These are phyloP conservation scores for Eucommia ulmoides DNA, from an alignment of 257 asterid genomes.

Conservation along the genomic window DNA sequence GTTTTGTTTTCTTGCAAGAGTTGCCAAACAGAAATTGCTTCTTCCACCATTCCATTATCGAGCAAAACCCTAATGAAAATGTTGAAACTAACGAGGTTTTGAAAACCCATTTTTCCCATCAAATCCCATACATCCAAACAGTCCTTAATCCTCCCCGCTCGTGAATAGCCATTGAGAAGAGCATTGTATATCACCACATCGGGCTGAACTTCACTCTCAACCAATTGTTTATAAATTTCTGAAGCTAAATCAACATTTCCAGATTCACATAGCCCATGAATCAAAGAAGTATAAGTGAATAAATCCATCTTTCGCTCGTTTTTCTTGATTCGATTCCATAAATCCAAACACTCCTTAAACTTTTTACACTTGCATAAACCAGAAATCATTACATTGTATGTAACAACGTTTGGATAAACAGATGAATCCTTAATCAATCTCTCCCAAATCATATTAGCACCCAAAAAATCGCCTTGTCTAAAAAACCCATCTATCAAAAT, in stretches of 20 bases:
- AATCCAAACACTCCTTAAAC: conserved; percentile 45
- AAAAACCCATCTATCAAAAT: conserved; percentile 65
- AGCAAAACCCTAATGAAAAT: conserved; percentile 60
- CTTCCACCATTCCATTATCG: conserved; percentile 37
- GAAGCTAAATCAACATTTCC: conserved; percentile 66
- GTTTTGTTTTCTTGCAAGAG: conserved; percentile 45
- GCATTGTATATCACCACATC: conserved; percentile 68
- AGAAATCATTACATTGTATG: conserved; percentile 71
- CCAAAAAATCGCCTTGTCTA: conserved; percentile 35
- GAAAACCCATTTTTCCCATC: conserved; percentile 59
- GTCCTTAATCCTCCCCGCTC: conserved; percentile 26
- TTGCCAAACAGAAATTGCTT: conserved; percentile 46
- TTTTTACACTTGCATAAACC: conserved; percentile 73
- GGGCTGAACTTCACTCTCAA: conserved; percentile 29
- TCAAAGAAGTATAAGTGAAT: conserved; percentile 55
- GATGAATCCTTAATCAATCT: conserved; percentile 39
- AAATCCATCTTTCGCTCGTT: conserved; percentile 57
- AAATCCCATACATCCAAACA: conserved; percentile 63
- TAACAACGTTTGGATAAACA: conserved; percentile 56
- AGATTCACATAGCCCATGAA: conserved; percentile 65
- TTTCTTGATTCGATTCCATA: conserved; percentile 64
- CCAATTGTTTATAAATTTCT: conserved; percentile 51
- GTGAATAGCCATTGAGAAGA: conserved; percentile 57
- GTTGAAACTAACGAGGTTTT: conserved; percentile 71
- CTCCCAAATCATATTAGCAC: conserved; percentile 53